A percentile compares a stretch with the other conserved stretches of the same genome.
phyloP scores from a whole-genome alignment of 2,329 filamentous ascomycete genomes.

The Scytalidium sp. region DNA sequence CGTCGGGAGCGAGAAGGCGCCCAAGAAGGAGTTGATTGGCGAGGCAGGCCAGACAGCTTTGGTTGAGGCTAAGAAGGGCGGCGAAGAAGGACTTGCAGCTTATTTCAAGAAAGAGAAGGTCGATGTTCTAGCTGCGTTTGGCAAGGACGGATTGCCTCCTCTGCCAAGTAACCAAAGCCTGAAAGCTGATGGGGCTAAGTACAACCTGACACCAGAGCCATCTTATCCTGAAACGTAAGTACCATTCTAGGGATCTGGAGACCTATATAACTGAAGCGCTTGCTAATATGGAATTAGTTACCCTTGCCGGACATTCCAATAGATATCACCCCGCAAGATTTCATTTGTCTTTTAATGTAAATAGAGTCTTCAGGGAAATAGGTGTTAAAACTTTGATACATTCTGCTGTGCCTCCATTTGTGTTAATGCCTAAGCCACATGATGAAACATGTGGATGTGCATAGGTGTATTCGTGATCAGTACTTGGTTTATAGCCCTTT shows the following conservation, averaged over 20 bases:
- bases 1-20: conserved; percentile 76
- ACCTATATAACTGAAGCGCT: conserved; percentile 4
- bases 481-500: too few relatives aligned
- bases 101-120: conserved; percentile 64
- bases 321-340: conserved; percentile 12
- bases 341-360: neutral
- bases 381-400: neutral
- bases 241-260: conserved; percentile 1
- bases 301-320: conserved; percentile 62
- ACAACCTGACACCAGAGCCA: conserved; percentile 62
- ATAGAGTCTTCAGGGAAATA: neutral
- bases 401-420: neutral
- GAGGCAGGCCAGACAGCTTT: conserved; percentile 71
- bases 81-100: conserved; percentile 68
- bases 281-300: conserved; percentile 46
- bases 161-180: conserved; percentile 63
- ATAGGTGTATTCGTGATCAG: too few relatives aligned
- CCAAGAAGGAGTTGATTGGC: conserved; percentile 80
- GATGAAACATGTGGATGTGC: too few relatives aligned
- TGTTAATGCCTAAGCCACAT: too few relatives aligned
- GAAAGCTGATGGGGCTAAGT: conserved; percentile 62
- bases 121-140: conserved; percentile 57
- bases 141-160: conserved; percentile 81
- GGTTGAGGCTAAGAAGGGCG: conserved; percentile 72
- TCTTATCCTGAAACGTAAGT: conserved; percentile 70